These are phyloP conservation scores for Sphagnurus paluster DNA, from an alignment of 1,284 basidiomycete genomes.

Conservation along the genomic window DNA sequence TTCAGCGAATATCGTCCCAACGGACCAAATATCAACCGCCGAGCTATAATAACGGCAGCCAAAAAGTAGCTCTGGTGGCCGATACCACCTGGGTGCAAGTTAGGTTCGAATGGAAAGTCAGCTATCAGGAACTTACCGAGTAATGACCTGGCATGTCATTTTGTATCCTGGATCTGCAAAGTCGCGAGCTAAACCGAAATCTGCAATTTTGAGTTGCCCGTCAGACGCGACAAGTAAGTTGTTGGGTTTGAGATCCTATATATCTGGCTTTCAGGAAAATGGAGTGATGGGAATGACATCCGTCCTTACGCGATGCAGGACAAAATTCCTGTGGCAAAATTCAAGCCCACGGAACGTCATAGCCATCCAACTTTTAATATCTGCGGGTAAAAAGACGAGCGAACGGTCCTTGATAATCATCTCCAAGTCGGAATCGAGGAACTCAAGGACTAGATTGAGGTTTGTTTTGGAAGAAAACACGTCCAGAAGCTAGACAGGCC, in stretches of 20 bases:
- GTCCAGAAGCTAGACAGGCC: conserved; percentile 81
- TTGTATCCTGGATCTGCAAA: conserved; percentile 90
- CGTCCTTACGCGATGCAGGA: conserved; percentile 83
- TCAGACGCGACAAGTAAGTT: conserved; percentile 93
- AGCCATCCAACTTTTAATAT: conserved; percentile 99
- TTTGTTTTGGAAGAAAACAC: conserved; percentile 97
- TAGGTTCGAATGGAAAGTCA: neutral
- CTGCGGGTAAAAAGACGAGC: conserved; percentile 90
- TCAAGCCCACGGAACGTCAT: conserved; percentile 97
- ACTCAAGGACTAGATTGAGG: conserved; percentile 96
- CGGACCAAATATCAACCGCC: conserved; percentile 92
- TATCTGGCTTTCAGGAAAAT: neutral
- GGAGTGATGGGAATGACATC: neutral
- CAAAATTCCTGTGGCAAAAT: conserved; percentile 94
- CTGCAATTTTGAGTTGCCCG: conserved; percentile 95
- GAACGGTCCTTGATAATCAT: conserved; percentile 93
- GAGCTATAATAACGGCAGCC: conserved; percentile 88
- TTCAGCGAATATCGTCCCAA: conserved; percentile 95
- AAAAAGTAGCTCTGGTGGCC: conserved; percentile 91
- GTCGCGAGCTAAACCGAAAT: conserved; percentile 98
- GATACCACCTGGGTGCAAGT: conserved; percentile 79
- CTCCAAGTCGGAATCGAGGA: conserved; percentile 96
- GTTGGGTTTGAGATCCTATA: conserved; percentile 96
- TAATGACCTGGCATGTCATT: conserved; percentile 99
- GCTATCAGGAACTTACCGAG: conserved; percentile 54